Conservation (phyloP, 2,329 filamentous ascomycete genomes). For the Albophoma yamanashiensis region DNA sequence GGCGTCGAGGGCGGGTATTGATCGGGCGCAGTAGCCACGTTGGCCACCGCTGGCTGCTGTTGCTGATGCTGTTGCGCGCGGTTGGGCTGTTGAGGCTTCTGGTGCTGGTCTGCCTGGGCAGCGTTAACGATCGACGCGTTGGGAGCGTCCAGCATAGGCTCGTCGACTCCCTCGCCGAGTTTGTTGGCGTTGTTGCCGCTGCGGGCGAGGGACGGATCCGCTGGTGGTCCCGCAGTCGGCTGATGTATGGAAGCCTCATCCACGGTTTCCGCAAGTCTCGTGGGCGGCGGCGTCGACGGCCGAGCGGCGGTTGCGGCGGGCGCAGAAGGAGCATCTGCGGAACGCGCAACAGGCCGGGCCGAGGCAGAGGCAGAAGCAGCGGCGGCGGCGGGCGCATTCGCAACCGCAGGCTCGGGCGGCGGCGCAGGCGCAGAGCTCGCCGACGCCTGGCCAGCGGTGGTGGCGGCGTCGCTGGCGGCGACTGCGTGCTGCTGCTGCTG, state of each 20-base stretch:
- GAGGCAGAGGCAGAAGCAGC: neutral
- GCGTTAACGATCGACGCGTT: neutral
- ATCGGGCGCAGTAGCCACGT: slow-evolving; percentile 9
- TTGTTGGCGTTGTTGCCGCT: neutral
- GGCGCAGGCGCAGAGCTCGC: neutral
- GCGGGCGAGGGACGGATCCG: neutral
- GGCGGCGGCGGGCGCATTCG: neutral
- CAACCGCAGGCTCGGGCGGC: neutral
- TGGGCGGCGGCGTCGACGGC: slow-evolving; percentile 7
- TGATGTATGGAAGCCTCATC: neutral
- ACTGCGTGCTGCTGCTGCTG: neutral
- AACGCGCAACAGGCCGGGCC: neutral
- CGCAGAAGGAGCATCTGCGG: neutral
- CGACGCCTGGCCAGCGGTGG: neutral
- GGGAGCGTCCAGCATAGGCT: slow-evolving; percentile 9
- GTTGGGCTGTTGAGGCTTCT: slow-evolving; percentile 1
- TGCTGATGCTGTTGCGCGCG: slow-evolving; percentile 6
- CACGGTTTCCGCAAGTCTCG: neutral
- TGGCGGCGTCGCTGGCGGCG: neutral
- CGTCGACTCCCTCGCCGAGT: slow-evolving; percentile 4
- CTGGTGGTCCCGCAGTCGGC: neutral
- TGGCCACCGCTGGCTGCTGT: slow-evolving; percentile 3
- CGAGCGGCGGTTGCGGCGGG: neutral
- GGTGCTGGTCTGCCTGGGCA: slow-evolving; percentile 2
- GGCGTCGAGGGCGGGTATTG: slow-evolving; percentile 20